These are phyloP conservation scores for Talaromyces piceae DNA, from an alignment of 2,329 filamentous ascomycete genomes.

Conservation along the genomic window DNA sequence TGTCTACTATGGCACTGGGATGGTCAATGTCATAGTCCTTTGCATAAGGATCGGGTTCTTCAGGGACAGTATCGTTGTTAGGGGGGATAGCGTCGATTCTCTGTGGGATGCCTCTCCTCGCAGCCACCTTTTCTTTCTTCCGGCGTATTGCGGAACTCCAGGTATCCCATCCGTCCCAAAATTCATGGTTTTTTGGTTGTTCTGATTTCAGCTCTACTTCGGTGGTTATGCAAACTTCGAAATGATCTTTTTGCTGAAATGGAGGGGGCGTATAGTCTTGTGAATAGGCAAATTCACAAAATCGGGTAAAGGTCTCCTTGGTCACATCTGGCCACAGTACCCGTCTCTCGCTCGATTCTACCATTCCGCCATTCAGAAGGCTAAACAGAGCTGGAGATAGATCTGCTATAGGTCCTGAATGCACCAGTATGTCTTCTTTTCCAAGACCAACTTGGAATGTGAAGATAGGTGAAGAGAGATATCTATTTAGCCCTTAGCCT, in stretches of 20 bases:
- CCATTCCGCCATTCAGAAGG: constrained; percentile 11
- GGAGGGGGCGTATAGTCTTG: constrained; percentile 25
- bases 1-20: too few species aligned
- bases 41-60: too few species aligned
- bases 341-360: constrained; percentile 4
- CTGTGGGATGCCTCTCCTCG: background rate
- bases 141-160: constrained; percentile 6
- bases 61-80: too few species aligned
- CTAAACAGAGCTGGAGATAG: constrained; percentile 7
- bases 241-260: background rate
- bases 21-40: too few species aligned
- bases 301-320: constrained; percentile 28
- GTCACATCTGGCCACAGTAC: constrained; percentile 26
- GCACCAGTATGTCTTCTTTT: constrained; percentile 9
- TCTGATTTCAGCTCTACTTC: background rate
- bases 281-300: constrained; percentile 32
- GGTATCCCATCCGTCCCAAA: constrained; percentile 10
- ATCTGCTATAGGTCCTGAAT: constrained; percentile 8
- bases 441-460: constrained; percentile 9
- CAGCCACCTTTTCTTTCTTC: background rate
- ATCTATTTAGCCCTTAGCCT: constrained; percentile 1
- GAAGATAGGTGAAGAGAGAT: constrained; percentile 10
- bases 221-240: too few species aligned
- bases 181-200: constrained; percentile 1
- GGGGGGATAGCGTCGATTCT: background rate